Base-by-base conservation (phyloP, 148 eudicot genomes). In the Bassia scoparia region DNA sequence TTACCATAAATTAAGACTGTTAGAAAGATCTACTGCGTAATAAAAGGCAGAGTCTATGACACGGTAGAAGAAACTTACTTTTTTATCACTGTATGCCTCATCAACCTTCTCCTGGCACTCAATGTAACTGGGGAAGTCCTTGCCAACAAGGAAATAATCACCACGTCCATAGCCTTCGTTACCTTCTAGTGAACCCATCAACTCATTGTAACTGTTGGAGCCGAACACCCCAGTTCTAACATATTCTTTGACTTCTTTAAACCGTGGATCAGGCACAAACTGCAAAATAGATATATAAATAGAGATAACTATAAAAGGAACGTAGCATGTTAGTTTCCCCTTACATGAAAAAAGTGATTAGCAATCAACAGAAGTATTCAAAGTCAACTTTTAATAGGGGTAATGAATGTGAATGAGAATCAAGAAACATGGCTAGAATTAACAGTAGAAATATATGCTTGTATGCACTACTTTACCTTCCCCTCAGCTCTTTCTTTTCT, bases 61-160 rank as follows among this genome's bases (percentile, higher is more conserved):
- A 64, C 18, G 43, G 34, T 9, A 6, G 37, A 33, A 44, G 41
- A 53, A 37, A 84, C 85, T 85, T 61, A 93, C 98, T 80, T 77
- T 83, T 72, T 90, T 97, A 72, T 93, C 98, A 69, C 76, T 82
- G 77, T 93, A 93, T 53, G 93, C 95, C 77, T 87, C 89, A 41
- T 93, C 95, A 68, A 93, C 97, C 81, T 86, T 82, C 70, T 93
- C 95, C 78, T 93, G 98, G 86, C 98, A 90, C 77, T 93, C 89
- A 49, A 90, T 82, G 86, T 93, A 93, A 65, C 93, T 88, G 4
- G 98, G 98, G 71, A 93, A 93, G 85, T 93, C 98, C 83, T 93
- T 89, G 68, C 97, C 98, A 29, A 91, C 97, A 60, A 93, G 98
- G 81, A 93, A 93, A 79, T 93, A 93, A 81, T 93, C 98, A 61